Percentiles rank a stretch among this genome's conserved stretches.
Evolutionary conservation across 768 basidiomycete genomes (phyloP).

Genomic region (Auriscalpium orientale): DNA sequence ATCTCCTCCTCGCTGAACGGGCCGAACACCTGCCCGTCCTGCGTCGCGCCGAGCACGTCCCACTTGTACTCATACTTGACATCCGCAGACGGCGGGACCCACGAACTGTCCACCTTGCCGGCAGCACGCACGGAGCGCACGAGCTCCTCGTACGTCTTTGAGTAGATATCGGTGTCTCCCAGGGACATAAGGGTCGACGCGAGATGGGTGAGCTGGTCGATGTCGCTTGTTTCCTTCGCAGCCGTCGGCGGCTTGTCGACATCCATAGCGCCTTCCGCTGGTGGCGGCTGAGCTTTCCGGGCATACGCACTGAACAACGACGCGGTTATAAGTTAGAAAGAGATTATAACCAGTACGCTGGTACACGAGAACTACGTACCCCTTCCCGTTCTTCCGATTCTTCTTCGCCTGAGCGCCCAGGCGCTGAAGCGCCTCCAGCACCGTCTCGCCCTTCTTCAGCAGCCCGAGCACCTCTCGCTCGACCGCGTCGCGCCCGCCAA

Average conservation of each 20-base stretch:
- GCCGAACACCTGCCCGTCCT: conserved; percentile 54
- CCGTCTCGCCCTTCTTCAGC: conserved; percentile 86
- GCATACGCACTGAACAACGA: not conserved
- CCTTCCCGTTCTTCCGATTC: conserved; percentile 18
- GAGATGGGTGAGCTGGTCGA: conserved; percentile 77
- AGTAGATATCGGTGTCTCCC: conserved; percentile 82
- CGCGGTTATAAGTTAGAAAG: not conserved
- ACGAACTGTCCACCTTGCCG: conserved; percentile 57
- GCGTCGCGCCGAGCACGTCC: conserved; percentile 45
- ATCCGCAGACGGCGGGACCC: conserved; percentile 74
- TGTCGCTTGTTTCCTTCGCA: conserved; percentile 37
- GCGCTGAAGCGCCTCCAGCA: conserved; percentile 82
- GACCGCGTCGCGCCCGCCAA: conserved; percentile 55
- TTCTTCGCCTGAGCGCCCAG: conserved; percentile 66
- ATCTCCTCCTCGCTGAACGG: conserved; percentile 79
- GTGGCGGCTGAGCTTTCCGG: conserved; percentile 22
- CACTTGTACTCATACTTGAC: conserved; percentile 78
- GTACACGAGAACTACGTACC: conserved; percentile 7
- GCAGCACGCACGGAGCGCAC: conserved; percentile 68
- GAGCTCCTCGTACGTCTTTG: conserved; percentile 78
- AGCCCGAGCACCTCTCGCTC: conserved; percentile 63
- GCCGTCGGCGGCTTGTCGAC: conserved; percentile 35
- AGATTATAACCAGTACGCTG: not conserved
- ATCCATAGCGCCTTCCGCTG: conserved; percentile 33
- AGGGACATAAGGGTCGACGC: conserved; percentile 85